Evolutionary conservation across 805 yeast genomes (phyloP).

Genomic region (Vanderwaltozyma yarrowii): DNA sequence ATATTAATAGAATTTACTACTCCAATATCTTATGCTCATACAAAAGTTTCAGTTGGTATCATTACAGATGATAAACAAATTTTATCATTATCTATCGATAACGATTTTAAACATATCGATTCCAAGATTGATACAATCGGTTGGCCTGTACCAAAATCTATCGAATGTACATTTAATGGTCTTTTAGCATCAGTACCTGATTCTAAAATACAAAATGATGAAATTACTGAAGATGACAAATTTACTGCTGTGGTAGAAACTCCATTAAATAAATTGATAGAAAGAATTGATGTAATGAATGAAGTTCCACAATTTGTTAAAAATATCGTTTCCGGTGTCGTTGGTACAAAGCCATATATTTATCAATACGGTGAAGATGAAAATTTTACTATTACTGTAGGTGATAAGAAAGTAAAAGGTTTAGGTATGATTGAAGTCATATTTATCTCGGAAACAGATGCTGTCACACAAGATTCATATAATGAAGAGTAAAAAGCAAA

Average conservation of each 20-base stretch:
- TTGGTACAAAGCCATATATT: constrained; percentile 94
- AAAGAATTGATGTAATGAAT: constrained; percentile 95
- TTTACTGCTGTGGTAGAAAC: constrained; percentile 50
- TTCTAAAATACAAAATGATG: constrained; percentile 30
- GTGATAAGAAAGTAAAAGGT: constrained; percentile 16
- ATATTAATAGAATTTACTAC: constrained; percentile 93
- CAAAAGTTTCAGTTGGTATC: constrained; percentile 73
- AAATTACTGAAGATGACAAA: constrained; percentile 20
- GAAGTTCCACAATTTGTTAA: constrained; percentile 93
- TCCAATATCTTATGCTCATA: constrained; percentile 77
- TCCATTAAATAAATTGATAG: constrained; percentile 51
- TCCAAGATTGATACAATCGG: constrained; percentile 66
- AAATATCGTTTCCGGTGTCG: constrained; percentile 85
- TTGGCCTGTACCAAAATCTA: constrained; percentile 76
- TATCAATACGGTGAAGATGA: constrained; percentile 72
- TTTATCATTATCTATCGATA: constrained; percentile 54
- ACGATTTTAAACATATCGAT: constrained; percentile 49
- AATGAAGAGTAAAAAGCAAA: too few relatives aligned
- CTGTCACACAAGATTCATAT: too few relatives aligned
- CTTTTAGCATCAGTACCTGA: constrained; percentile 35
- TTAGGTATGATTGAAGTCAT: constrained; percentile 28
- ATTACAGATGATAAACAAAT: constrained; percentile 56
- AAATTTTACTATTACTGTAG: constrained; percentile 16
- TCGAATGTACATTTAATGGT: constrained; percentile 50
- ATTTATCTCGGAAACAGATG: constrained; percentile 26